Evolutionary conservation across 1,284 basidiomycete species (phyloP), one percentile per base, ranked within the genome.

Genomic region (Earliella scabrosa): DNA sequence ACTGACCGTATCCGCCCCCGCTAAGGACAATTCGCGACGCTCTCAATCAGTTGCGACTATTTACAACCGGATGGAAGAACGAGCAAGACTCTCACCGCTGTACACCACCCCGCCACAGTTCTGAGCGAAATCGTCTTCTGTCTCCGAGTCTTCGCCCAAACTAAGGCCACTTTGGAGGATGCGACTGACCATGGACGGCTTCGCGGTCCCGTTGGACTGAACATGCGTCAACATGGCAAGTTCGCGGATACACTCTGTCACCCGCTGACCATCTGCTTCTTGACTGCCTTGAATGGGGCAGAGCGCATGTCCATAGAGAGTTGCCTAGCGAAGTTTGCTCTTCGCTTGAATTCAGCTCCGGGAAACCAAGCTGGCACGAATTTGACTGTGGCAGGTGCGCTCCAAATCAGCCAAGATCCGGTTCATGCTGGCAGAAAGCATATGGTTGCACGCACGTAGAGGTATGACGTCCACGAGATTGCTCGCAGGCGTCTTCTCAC

Each of bases 381-480:
- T 29, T 55, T 52, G 34, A 65, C 63, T 65, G 29, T 8, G 20
- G 4, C 7, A 20, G 1, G 6, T 26, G 26, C 52, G 24, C 46
- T 1, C 34, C 20, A 4, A 32, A 7, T 18, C 2, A 20, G 18
- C n/a, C n/a, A n/a, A n/a, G n/a, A n/a, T n/a, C n/a, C n/a, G n/a
- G n/a, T n/a, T n/a, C n/a, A n/a, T n/a, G n/a, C n/a, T n/a, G n/a
- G n/a, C n/a, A n/a, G n/a, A n/a, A n/a, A n/a, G n/a, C n/a, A n/a
- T n/a, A n/a, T n/a, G n/a, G 24, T 40, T 7, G n/a, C 2, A 20
- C 34, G 38, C 13, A 56, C 64, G 29, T 14, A 62, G 44, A 29
- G 66, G 66, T 6, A 64, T 32, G 2, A 56, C 31, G 26, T 67
- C 64, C 3, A 66, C 61, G 3, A 67, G 41, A n/a, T 41, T 57